phyloP scores from a whole-genome alignment of 345 rosid genomes.

The Arabidopsis suecica region DNA sequence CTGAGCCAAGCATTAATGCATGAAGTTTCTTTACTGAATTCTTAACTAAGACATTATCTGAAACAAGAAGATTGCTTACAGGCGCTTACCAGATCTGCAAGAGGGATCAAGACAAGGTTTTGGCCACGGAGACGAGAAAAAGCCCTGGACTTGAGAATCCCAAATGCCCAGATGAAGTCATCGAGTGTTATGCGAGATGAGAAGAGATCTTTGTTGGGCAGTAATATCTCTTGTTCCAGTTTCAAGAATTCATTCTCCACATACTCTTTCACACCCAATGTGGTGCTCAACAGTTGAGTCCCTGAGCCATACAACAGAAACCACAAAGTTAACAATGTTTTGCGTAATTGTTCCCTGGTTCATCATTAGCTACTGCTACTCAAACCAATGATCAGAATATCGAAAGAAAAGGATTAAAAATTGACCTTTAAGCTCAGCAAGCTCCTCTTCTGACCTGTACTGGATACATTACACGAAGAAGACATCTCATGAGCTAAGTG shows the following conservation, averaged over 20 bases:
- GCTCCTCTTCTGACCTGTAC: conserved; percentile 99
- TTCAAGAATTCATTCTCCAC: conserved; percentile 64
- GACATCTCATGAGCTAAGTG: conserved; percentile 42
- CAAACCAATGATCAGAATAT: background rate
- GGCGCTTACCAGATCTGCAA: conserved; percentile 80
- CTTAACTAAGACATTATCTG: background rate
- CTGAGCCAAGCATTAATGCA: background rate
- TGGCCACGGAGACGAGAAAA: conserved; percentile 90
- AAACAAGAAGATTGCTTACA: background rate
- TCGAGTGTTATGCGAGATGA: conserved; percentile 65
- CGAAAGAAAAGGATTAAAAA: background rate
- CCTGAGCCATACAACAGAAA: conserved; percentile 49
- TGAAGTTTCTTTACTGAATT: background rate
- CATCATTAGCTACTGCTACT: conserved; percentile 9
- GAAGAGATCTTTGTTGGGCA: conserved; percentile 66
- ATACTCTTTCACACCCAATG: conserved; percentile 72
- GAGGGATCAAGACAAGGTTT: conserved; percentile 84
- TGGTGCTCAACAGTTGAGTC: conserved; percentile 77
- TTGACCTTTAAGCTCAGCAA: conserved; percentile 86
- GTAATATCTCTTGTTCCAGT: conserved; percentile 67
- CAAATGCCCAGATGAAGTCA: conserved; percentile 90
- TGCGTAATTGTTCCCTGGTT: background rate
- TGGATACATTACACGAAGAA: conserved; percentile 58
- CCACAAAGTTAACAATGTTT: background rate
- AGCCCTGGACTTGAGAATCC: conserved; percentile 86